phyloP scores from a whole-genome alignment of 2,329 filamentous ascomycete species.

The Microdochium trichocladiopsis region DNA sequence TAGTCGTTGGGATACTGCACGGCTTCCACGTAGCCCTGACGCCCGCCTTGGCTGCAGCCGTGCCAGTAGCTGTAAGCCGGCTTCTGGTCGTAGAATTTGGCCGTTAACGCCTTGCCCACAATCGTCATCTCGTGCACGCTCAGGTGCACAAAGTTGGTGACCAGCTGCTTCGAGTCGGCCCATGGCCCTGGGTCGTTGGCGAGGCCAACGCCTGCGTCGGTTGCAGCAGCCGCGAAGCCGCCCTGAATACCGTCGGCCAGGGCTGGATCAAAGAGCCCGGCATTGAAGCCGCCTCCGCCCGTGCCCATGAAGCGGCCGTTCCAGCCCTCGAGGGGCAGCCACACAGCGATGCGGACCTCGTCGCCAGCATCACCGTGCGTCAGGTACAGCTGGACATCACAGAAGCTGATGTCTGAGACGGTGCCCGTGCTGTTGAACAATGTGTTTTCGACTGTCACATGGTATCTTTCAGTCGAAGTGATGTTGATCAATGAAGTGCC shows the following conservation, averaged over 20 bases:
- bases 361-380: slow-evolving; percentile 13
- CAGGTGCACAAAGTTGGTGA: slow-evolving; percentile 24
- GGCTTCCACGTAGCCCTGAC: slow-evolving; percentile 43
- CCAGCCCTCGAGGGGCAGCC: slow-evolving; percentile 12
- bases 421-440: slow-evolving; percentile 8
- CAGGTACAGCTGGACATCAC: slow-evolving; percentile 13
- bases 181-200: slow-evolving; percentile 9
- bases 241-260: slow-evolving; percentile 9
- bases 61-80: slow-evolving; percentile 43
- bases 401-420: slow-evolving; percentile 10
- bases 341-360: slow-evolving; percentile 11
- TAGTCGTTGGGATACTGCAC: slow-evolving; percentile 46
- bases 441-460: slow-evolving; percentile 8
- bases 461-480: slow-evolving; percentile 12
- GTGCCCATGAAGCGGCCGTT: slow-evolving; percentile 16
- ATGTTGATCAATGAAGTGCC: slow-evolving; percentile 9
- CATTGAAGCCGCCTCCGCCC: slow-evolving; percentile 12
- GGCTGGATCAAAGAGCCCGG: slow-evolving; percentile 9
- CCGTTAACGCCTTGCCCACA: slow-evolving; percentile 37
- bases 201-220: slow-evolving; percentile 10
- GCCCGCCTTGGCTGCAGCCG: slow-evolving; percentile 48
- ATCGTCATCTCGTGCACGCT: slow-evolving; percentile 38
- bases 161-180: slow-evolving; percentile 10
- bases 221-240: slow-evolving; percentile 12
- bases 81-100: slow-evolving; percentile 36